Base-by-base conservation (phyloP, 768 basidiomycete genomes). In the Leccinum broughii region DNA sequence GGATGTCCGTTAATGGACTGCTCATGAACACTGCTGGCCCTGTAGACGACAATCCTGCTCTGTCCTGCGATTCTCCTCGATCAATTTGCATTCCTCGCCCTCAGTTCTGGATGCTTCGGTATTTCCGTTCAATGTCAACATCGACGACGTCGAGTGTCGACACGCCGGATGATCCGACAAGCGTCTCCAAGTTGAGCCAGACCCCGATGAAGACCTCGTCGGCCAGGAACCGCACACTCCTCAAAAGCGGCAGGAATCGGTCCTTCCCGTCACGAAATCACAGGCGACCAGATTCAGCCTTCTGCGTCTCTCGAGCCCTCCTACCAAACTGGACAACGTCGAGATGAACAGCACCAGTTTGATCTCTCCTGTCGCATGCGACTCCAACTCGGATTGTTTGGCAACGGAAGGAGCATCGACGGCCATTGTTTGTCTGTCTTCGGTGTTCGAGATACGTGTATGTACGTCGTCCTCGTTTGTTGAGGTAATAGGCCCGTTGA, bases 351-450 rank as follows among this genome's bases (percentile, higher is more conserved):
- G 13, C 13, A 35, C 13, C 4, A 65, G 54, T 13, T 71, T 70
- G 13, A 55, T 68, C 17, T 70, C 69, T 34, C 67, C 68, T 24
- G 57, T 72, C 57, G 58, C 69, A 2, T 70, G 72, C 50, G 63
- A 58, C 48, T 72, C 20, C 62, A 64, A 54, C 34, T 70, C 53
- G 65, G 70, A 0, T 17, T 71, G 20, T 66, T 74, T 49, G 63
- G 60, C 9, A 65, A 74, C 30, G 66, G 67, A 26, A 63, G 57
- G 46, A 73, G 62, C 35, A 64, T 66, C 13, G 39, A 59, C 68
- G 1, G 61, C 64, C 17, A 59, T 69, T 20, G 59, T 58, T 20
- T 50, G 15, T 59, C 39, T 39, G 28, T 58, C 17, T 41, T 14
- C 30, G 8, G 20, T 44, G 24, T 44, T 51, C 22, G 37, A 20